Evolutionary conservation across 106 monocot species (phyloP).

Genomic region (Dendrobium catenatum): DNA sequence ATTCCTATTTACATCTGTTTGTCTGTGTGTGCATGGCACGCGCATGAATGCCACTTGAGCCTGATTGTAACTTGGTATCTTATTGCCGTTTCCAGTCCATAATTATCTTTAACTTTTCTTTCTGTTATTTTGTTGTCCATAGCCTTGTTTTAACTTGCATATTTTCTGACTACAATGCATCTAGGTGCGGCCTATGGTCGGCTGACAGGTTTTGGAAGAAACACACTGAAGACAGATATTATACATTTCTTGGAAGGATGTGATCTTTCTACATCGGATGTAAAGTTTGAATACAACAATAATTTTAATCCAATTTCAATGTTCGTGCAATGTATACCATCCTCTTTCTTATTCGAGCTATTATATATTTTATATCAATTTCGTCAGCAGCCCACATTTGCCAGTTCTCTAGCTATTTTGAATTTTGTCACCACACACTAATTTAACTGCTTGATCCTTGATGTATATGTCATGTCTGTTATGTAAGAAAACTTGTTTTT

Average conservation of each 20-base stretch:
- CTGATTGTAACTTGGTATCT: neutral
- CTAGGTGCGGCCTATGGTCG: conserved; percentile 59
- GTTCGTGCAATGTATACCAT: conserved; percentile 28
- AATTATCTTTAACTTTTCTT: neutral
- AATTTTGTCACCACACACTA: neutral
- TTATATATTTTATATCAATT: neutral
- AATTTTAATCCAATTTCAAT: conserved; percentile 40
- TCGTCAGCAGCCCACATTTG: neutral
- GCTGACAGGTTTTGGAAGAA: conserved; percentile 38
- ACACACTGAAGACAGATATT: conserved; percentile 72
- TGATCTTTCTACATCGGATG: conserved; percentile 44
- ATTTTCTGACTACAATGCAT: neutral
- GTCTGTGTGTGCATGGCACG: neutral
- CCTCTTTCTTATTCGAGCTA: neutral
- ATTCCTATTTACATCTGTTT: too few species aligned
- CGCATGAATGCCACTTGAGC: neutral
- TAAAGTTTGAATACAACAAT: conserved; percentile 76
- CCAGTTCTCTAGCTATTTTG: neutral
- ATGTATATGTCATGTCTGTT: too few species aligned
- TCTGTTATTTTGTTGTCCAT: neutral
- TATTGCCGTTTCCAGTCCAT: neutral
- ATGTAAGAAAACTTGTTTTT: too few species aligned
- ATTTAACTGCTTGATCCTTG: neutral
- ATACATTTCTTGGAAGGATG: conserved; percentile 74
- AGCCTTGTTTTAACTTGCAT: neutral